Evolutionary conservation across 768 basidiomycete genomes (phyloP), one percentile per base, ranked within the genome.

Genomic region (Tulasnella sp.): DNA sequence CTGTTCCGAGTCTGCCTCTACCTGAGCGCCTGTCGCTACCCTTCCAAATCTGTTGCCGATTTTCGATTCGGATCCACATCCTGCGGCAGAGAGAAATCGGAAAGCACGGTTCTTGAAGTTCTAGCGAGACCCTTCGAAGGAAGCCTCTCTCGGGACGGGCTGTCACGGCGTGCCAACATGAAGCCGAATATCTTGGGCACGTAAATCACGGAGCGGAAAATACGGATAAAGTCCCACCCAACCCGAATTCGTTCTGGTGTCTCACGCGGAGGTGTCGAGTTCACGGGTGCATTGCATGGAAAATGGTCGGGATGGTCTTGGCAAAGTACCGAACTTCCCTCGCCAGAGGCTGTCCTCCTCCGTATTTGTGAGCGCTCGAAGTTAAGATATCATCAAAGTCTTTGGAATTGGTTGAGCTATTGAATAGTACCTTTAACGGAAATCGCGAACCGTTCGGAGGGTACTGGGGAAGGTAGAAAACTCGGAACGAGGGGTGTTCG

Each of bases 231-330:
- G 44, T 18, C 44, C 16, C 14, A 18, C 14, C 56, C 56, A 58
- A 68, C 24, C 27, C 62, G 12, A 68, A 68, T 27, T 6, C 62
- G 24, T 12, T 27, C 62, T 12, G 31, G 31, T 68, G 62, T 68
- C 62, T 68, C 62, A 27, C 36, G 62, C 31, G 52, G 52, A n/a
- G 52, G 24, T 52, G 52, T n/a, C n/a, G n/a, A 52, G 62, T 34
- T 68, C 62, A 68, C 1, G 62, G 27, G 10, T 36, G 34, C 62
- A 12, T 68, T 68, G 24, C 12, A 10, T 31, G 62, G 62, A 68
- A 68, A 68, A 68, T 68, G 62, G 62, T 68, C 62, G 62, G 62
- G 27, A 68, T 34, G 62, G 62, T 27, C 62, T 68, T 68, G 31
- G 27, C 62, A 36, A 68, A 36, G 62, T 68, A 34, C 62, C 62